Base-by-base conservation (phyloP, 1,284 basidiomycete species). In the Naganishia sp. region DNA sequence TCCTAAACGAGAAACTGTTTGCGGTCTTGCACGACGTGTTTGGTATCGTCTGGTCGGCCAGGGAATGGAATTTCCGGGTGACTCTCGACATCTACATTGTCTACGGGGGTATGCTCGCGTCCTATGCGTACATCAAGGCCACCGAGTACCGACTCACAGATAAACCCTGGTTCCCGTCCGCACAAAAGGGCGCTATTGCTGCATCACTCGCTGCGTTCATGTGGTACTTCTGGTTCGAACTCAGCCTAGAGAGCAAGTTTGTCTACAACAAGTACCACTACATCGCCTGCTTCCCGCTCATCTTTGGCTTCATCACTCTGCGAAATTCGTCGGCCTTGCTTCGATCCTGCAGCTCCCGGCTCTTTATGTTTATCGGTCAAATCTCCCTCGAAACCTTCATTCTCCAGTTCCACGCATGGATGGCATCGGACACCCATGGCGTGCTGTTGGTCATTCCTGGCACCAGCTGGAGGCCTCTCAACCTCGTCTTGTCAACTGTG, bases 401-500 rank as follows among this genome's bases (percentile, higher is more conserved):
- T 74, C 85, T 93, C 70, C 90, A 94, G 76, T 94, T 88, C 79
- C 92, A 94, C 77, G 82, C 92, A 58, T 94, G 91, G 89, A 83
- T 94, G 45, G 91, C 89, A 0, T 89, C 85, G 5, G 92, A 94
- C 74, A 92, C 90, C 21, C 90, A 90, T 75, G 90, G 90, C 21
- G 83, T 94, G 69, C 83, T 94, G 43, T 80, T 92, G 61, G 84
- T 94, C 57, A 80, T 94, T 51, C 90, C 90, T 0, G 87, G 88
- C 23, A 87, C 86, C 6, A 79, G 78, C 47, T 89, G 87, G 84
- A 83, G 91, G 51, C 83, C 86, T 6, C 57, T 89, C 71, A 94
- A 94, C 77, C 85, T 93, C 69, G 77, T 90, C 46, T 72, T 93
- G 62, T 88, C 90, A 18, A 86, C 87, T 18, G 78, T 86, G 45